Evolutionary conservation across 495 filamentous ascomycete species (phyloP), one percentile per base, ranked within the genome.

Genomic region (Penicillium argentinense): DNA sequence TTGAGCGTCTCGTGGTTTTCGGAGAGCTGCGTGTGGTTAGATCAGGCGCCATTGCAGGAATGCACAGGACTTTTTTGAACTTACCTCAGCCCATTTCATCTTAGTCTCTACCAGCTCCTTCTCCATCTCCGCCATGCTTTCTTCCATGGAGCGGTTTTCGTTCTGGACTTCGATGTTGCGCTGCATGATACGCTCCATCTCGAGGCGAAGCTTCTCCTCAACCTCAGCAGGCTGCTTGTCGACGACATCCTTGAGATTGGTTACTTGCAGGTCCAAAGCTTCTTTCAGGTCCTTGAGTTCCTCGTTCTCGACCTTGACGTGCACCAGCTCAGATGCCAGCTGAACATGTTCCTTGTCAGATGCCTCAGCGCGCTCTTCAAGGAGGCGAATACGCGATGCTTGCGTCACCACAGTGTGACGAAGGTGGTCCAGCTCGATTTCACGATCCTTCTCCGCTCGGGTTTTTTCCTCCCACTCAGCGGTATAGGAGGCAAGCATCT

Each of bases 91-190:
- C 72, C 87, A 87, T 54, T 80, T 78, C 90, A 99, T 89, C 78
- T 99, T 99, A 1, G 90, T 91, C 56, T 86, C 80, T 47, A 99
- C 95, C 36, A 99, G 69, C 57, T 85, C 83, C 68, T 92, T 91
- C 75, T 97, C 93, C 79, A 99, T 93, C 45, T 97, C 93, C 23
- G 80, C 80, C 79, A 95, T 82, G 59, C 89, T 85, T 67, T 96
- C 95, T 64, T 96, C 90, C 56, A 99, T 73, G 25, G 72, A 76
- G 41, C 87, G 79, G 55, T 97, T 97, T 73, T 96, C 91, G 39
- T 95, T 91, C 59, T 97, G 92, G 13, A 97, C 92, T 57, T 95
- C 91, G 21, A 86, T 77, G 60, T 97, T 97, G 43, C 91, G 82
- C 63, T 89, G 82, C 84, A 97, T 91, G 57, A 97, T 82, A 11